Conservation (phyloP, 2,329 filamentous ascomycete genomes). For the Penicillium sp. region DNA sequence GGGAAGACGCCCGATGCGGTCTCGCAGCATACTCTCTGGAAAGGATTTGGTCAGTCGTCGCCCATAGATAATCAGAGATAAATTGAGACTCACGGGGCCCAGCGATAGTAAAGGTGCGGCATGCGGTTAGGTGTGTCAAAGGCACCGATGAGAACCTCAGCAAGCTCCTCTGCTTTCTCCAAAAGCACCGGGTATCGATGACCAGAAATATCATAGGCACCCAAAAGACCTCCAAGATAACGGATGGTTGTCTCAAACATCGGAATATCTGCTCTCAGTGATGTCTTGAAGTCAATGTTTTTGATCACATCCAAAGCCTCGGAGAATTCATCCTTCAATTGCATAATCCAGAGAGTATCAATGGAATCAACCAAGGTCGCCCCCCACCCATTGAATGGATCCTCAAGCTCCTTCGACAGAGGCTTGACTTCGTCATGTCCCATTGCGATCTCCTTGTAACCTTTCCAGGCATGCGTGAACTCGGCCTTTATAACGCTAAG, state of each 20-base stretch:
- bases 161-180: slow-evolving; percentile 69
- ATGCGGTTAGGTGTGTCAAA: slow-evolving; percentile 93
- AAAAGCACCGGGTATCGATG: slow-evolving; percentile 60
- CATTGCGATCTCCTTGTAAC: slow-evolving; percentile 73
- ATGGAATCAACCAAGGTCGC: slow-evolving; percentile 75
- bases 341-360: slow-evolving; percentile 84
- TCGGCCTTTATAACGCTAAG: slow-evolving; percentile 61
- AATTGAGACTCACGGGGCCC: slow-evolving; percentile 51
- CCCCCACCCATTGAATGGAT: slow-evolving; percentile 87
- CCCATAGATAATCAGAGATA: neutral
- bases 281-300: slow-evolving; percentile 74
- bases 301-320: slow-evolving; percentile 62
- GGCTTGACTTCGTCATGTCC: slow-evolving; percentile 78
- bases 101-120: slow-evolving; percentile 72
- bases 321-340: slow-evolving; percentile 66
- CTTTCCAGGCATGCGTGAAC: slow-evolving; percentile 69
- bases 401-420: slow-evolving; percentile 55
- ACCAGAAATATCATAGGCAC: slow-evolving; percentile 77
- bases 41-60: slow-evolving; percentile 5
- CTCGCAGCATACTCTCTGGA: slow-evolving; percentile 49
- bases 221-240: slow-evolving; percentile 76
- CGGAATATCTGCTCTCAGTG: slow-evolving; percentile 61
- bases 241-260: slow-evolving; percentile 88
- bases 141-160: slow-evolving; percentile 67
- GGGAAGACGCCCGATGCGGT: slow-evolving; percentile 52